Evolutionary conservation across 768 basidiomycete species (phyloP), one percentile per base, ranked within the genome.

Genomic region (Tulasnella sp.): DNA sequence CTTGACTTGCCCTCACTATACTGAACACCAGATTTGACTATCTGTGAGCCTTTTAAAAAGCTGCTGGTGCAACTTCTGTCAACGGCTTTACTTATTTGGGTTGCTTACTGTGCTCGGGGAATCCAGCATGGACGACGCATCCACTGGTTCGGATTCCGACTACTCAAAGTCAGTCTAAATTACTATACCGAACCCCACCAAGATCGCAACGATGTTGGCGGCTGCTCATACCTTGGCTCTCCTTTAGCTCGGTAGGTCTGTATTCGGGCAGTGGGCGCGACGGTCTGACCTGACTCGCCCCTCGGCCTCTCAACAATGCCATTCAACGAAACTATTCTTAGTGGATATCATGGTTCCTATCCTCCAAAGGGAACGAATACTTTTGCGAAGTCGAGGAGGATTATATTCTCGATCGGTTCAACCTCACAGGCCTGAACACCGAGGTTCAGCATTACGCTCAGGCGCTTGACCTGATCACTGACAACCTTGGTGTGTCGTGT

Each of bases 361-460:
- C 90, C 21, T 93, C 91, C 19, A 96, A 96, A 70, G 94, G 96
- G 60, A 98, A 99, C 70, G 96, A 99, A 75, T 99, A 99, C 76
- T 98, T 97, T 68, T 96, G 95, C 72, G 94, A 98, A 76, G 92
- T 98, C 63, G 96, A 97, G 70, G 96, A 98, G 69, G 95, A 98
- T 73, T 98, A 97, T 71, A 97, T 99, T 67, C 79, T 96, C 58
- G 95, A 98, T 74, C 82, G 94, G 54, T 97, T 99, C 80, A 98
- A 99, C 73, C 77, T 99, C 59, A 99, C 96, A 2, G 95, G 96
- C 3, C 78, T 98, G 54, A 96, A 97, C 73, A 88, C 87, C 65
- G 96, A 98, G 71, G 91, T 97, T 4, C 80, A 91, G 62, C 93
- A 96, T 73, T 99, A 99, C 67, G 73, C 86, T 0, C 86, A 95